Conservation (phyloP, 345 rosid genomes). For the sweet orange (Citrus sinensis) region DNA sequence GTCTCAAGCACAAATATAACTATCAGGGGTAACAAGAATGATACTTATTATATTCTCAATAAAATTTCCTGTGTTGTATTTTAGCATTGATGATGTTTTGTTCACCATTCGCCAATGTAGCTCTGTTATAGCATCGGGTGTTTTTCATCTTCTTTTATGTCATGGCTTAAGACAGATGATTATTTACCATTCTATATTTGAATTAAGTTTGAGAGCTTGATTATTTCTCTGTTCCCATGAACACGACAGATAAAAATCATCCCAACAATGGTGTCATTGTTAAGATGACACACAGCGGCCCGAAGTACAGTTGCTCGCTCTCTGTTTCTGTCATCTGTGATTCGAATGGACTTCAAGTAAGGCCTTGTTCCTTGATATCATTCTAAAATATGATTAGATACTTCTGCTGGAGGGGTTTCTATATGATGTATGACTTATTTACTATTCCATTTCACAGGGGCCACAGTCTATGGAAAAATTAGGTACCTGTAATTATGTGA, state of each 20-base stretch:
- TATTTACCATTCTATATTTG: not conserved
- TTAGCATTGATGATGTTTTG: not conserved
- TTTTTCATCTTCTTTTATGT: not conserved
- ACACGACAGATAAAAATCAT: constrained; percentile 56
- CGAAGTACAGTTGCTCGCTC: constrained; percentile 61
- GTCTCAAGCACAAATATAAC: constrained; percentile 44
- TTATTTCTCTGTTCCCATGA: constrained; percentile 16
- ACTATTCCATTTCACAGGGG: constrained; percentile 49
- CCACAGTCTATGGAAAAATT: constrained; percentile 55
- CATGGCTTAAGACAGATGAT: not conserved
- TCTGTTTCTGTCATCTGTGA: constrained; percentile 78
- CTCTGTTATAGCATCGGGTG: not conserved
- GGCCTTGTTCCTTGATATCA: constrained; percentile 27
- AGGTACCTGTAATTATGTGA: constrained; percentile 74
- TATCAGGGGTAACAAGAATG: constrained; percentile 42
- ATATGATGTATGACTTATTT: constrained; percentile 10
- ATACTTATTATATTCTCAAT: not conserved
- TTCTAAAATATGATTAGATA: constrained; percentile 9
- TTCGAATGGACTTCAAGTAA: constrained; percentile 58
- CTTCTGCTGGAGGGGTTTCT: constrained; percentile 15
- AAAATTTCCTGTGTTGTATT: not conserved
- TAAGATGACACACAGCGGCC: constrained; percentile 52
- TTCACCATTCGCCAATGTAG: not conserved
- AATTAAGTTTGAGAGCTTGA: constrained; percentile 18
- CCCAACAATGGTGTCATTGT: constrained; percentile 79